Percentiles rank a stretch among this genome's conserved stretches.
These are phyloP conservation scores for Ajuga reptans DNA, from an alignment of 305 asterid species.

Conservation along the genomic window DNA sequence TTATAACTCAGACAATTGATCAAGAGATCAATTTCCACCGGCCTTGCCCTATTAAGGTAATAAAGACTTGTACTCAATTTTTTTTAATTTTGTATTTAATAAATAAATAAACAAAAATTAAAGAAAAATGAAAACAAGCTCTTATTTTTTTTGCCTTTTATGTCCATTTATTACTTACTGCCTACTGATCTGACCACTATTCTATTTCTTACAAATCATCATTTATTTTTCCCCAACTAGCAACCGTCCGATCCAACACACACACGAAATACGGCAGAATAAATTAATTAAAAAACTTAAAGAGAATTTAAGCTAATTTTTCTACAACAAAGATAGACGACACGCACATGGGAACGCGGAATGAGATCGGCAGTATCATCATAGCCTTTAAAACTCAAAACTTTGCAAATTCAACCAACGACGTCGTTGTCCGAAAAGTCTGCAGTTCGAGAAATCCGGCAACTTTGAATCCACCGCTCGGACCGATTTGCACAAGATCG, in stretches of 20 bases:
- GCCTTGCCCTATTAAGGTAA: no score
- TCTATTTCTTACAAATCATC: not conserved
- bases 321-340: not conserved
- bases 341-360: slow-evolving; percentile 17
- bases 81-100: no score
- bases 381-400: slow-evolving; percentile 18
- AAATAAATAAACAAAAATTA: no score
- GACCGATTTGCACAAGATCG: slow-evolving; percentile 5
- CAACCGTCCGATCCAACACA: slow-evolving; percentile 17
- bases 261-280: not conserved
- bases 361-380: slow-evolving; percentile 23
- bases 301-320: not conserved
- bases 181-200: not conserved
- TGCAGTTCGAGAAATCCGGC: not conserved
- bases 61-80: no score
- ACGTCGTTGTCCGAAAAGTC: slow-evolving; percentile 21
- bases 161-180: not conserved
- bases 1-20: no score
- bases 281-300: not conserved
- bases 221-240: not conserved
- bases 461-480: slow-evolving; percentile 11
- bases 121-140: no score
- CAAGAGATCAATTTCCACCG: no score
- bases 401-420: not conserved
- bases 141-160: no score